Percentiles rank a stretch among this genome's conserved stretches.
phyloP scores from a whole-genome alignment of 176 grass and related monocot species.

The Zea mays region Zm-B73-REFERENCE-NAM-5.0 NC_050096.1:13623001-13623500 shows the following conservation, averaged over 20 bases:
- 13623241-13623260: neutral
- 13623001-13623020: conserved; percentile 3
- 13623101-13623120: neutral
- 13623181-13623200: neutral
- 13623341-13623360: neutral
- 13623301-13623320: neutral
- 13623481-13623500: no score
- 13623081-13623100: neutral
- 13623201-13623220: conserved; percentile 7
- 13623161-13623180: neutral
- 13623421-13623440: neutral
- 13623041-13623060: no score
- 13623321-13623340: neutral
- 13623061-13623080: neutral
- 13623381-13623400: neutral
- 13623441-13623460: no score
- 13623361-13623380: neutral
- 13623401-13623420: neutral
- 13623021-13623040: neutral
- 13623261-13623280: no score
- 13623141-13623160: neutral
- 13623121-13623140: neutral
- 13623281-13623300: no score
- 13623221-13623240: neutral
- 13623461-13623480: no score